A percentile compares a stretch with the other conserved stretches of the same genome.
Evolutionary conservation across 2,329 filamentous ascomycete species (phyloP).

Genomic region (Botrytis byssoidea): DNA sequence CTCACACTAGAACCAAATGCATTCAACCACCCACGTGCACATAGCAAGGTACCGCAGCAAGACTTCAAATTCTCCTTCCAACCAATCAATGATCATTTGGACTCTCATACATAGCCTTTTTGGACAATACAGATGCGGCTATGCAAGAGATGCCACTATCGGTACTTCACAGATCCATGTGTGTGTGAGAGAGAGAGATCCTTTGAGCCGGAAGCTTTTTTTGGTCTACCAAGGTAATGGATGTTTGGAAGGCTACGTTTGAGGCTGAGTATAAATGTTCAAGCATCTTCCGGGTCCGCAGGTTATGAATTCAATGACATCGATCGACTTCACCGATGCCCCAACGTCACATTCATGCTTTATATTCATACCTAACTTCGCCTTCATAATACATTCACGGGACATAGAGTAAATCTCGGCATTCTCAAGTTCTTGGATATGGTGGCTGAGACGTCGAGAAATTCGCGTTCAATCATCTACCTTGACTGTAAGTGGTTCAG

Average conservation of each 20-base stretch:
- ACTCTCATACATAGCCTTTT: neutral
- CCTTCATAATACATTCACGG: neutral
- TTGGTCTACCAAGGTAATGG: no score
- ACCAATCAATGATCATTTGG: neutral
- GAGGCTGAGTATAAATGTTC: slow-evolving; percentile 6
- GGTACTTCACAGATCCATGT: neutral
- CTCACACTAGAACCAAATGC: neutral
- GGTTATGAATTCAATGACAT: neutral
- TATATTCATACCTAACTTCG: neutral
- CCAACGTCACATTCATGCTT: neutral
- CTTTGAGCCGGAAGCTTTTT: neutral
- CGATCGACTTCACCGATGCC: neutral
- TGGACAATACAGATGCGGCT: neutral
- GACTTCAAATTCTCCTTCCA: neutral
- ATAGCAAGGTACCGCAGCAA: neutral
- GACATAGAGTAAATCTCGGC: neutral
- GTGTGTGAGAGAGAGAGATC: neutral
- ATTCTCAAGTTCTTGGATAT: neutral
- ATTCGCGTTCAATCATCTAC: neutral
- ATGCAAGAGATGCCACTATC: neutral
- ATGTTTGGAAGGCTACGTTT: neutral
- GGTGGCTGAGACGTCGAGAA: neutral
- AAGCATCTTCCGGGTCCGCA: neutral
- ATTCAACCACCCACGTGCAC: neutral
- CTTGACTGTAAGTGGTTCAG: neutral